Conservation (phyloP, 352 stramenopile genomes). For the Phytophthora tentaculata region DNA sequence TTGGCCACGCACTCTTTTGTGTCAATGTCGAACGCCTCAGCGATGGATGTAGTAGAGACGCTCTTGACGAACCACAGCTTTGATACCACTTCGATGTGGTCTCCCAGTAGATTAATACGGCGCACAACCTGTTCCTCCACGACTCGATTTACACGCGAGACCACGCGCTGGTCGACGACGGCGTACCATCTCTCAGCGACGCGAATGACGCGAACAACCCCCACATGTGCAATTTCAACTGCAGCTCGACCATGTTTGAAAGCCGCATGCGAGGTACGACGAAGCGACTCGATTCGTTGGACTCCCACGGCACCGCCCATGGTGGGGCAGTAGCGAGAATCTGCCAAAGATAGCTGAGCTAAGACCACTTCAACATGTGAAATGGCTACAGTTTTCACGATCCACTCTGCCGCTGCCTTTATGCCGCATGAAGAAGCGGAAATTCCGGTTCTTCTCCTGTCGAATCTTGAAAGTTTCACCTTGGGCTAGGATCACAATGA, state of each 20-base stretch:
- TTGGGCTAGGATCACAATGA: background rate
- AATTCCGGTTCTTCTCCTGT: background rate
- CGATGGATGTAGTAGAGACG: constrained; percentile 67
- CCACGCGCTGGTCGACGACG: constrained; percentile 62
- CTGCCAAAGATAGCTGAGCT: constrained; percentile 26
- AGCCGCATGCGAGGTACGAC: constrained; percentile 23
- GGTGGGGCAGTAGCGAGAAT: background rate
- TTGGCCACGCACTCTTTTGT: constrained; percentile 49
- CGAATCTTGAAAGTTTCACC: constrained; percentile 13
- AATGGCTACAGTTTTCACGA: constrained; percentile 28
- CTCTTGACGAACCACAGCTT: constrained; percentile 72
- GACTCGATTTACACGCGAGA: constrained; percentile 47
- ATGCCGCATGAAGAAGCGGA: constrained; percentile 1
- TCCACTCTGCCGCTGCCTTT: constrained; percentile 25
- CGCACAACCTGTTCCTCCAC: constrained; percentile 64
- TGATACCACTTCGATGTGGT: constrained; percentile 60
- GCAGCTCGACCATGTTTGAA: constrained; percentile 38
- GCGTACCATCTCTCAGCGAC: constrained; percentile 52
- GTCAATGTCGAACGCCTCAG: constrained; percentile 54
- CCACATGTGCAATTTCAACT: constrained; percentile 40
- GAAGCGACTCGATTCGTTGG: constrained; percentile 30
- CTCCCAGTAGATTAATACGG: constrained; percentile 42
- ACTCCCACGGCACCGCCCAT: constrained; percentile 68
- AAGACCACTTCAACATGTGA: constrained; percentile 32
- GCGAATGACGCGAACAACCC: constrained; percentile 39